Percentiles rank a stretch among this genome's conserved stretches.
Evolutionary conservation across 495 filamentous ascomycete species (phyloP).

Genomic region (Hypoxylon fuscum): DNA sequence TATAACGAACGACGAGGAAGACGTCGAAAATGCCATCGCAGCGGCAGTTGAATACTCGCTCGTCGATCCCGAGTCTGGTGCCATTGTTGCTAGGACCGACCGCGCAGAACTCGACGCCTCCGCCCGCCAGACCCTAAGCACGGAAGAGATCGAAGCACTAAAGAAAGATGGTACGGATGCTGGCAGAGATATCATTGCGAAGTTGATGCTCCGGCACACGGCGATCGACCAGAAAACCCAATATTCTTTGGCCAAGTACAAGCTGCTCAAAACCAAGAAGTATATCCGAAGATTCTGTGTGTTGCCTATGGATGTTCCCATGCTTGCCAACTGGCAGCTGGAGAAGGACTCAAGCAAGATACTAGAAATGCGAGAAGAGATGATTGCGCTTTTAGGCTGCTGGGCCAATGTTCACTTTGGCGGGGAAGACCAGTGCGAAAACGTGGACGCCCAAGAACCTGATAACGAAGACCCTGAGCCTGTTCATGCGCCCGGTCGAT

Average conservation of each 20-base stretch:
- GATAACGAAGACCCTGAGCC: slow-evolving; percentile 16
- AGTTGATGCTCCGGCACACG: slow-evolving; percentile 83
- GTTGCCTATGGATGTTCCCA: slow-evolving; percentile 79
- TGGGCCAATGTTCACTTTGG: slow-evolving; percentile 63
- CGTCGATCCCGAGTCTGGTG: slow-evolving; percentile 57
- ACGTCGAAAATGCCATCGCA: slow-evolving; percentile 38
- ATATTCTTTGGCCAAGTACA: slow-evolving; percentile 94
- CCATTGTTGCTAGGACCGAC: slow-evolving; percentile 78
- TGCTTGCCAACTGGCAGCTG: slow-evolving; percentile 76
- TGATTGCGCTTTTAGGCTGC: slow-evolving; percentile 70
- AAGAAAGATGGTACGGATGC: slow-evolving; percentile 80
- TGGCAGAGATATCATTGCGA: slow-evolving; percentile 87
- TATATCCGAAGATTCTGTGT: slow-evolving; percentile 88
- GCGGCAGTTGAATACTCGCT: slow-evolving; percentile 51
- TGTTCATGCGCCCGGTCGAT: slow-evolving; percentile 55
- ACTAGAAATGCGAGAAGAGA: slow-evolving; percentile 90
- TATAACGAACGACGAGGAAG: slow-evolving; percentile 43
- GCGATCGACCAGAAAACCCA: slow-evolving; percentile 92
- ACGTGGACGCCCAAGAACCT: slow-evolving; percentile 35
- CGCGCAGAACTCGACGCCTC: slow-evolving; percentile 81
- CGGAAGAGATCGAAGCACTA: slow-evolving; percentile 89
- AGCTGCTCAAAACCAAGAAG: slow-evolving; percentile 90
- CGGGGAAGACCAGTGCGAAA: slow-evolving; percentile 47
- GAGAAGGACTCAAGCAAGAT: slow-evolving; percentile 78
- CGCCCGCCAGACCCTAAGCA: slow-evolving; percentile 80